Evolutionary conservation across 2,329 filamentous ascomycete species (phyloP), one percentile per base, ranked within the genome.

Genomic region (Fusarium robinianum): DNA sequence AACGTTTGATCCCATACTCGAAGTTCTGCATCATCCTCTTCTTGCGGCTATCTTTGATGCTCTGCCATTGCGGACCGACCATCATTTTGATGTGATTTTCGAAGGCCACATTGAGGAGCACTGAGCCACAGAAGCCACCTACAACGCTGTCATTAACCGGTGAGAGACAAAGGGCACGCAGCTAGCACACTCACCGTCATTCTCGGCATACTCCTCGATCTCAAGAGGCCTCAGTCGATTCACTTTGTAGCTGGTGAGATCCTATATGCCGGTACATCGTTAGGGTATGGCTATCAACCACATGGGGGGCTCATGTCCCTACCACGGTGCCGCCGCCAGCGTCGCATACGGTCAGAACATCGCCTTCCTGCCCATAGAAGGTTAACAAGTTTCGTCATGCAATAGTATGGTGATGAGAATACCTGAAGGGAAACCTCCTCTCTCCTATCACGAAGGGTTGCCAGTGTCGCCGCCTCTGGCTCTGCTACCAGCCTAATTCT

Each of bases 281-380:
- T 3, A 4, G 4, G 10, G 11, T 6, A 14, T 23, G 12, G n/a
- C n/a, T 2, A 9, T n/a, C 4, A 12, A n/a, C n/a, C n/a, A 22
- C 6, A 9, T 3, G 3, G 12, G 18, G 7, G 9, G 4, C 23
- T 27, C 17, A n/a, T n/a, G n/a, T n/a, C n/a, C n/a, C n/a, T 26
- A 39, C 36, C 4, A 39, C 36, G n/a, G 36, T 39, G 2, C 36
- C 26, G 6, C 36, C 26, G 6, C 36, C 36, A 31, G 36, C 36
- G 17, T 39, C 36, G 6, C 36, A 39, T 10, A 39, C 36, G 3
- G 31, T 15, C 12, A 39, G 31, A 3, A 19, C 14, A 18, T 39
- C 36, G 9, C 36, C 36, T n/a, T n/a, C n/a, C n/a, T n/a, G n/a
- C n/a, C n/a, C n/a, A n/a, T n/a, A n/a, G n/a, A n/a, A n/a, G n/a